phyloP scores from a whole-genome alignment of 768 basidiomycete genomes.

The Suillus lakei region DNA sequence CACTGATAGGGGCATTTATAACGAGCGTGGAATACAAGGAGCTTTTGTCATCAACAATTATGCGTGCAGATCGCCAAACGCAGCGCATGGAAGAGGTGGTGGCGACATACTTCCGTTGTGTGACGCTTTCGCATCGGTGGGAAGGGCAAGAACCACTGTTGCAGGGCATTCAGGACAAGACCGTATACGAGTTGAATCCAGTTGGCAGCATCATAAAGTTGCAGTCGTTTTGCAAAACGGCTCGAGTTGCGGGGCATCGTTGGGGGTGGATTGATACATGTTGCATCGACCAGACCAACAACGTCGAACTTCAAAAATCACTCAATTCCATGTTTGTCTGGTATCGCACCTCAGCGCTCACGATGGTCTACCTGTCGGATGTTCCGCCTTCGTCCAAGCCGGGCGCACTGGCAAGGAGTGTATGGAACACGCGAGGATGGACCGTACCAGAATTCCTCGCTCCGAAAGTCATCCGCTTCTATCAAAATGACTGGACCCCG shows the following conservation, averaged over 20 bases:
- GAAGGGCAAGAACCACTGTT: background rate
- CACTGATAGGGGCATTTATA: background rate
- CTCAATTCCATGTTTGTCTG: background rate
- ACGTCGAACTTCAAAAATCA: background rate
- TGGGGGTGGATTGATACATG: background rate
- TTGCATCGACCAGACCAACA: background rate
- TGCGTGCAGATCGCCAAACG: background rate
- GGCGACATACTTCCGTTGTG: background rate
- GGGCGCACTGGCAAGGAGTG: background rate
- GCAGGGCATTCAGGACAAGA: background rate
- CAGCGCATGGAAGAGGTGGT: background rate
- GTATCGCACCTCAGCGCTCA: background rate
- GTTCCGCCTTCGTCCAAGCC: background rate
- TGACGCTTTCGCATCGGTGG: background rate
- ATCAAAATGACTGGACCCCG: background rate
- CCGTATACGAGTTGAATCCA: background rate
- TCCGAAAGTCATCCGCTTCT: background rate
- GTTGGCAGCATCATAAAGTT: background rate
- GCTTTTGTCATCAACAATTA: background rate
- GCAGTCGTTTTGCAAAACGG: background rate
- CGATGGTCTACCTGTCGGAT: background rate
- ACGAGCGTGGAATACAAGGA: background rate
- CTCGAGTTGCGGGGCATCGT: background rate
- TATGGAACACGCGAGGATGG: background rate
- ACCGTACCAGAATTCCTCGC: background rate